These are phyloP conservation scores for Annulohypoxylon nitens DNA, from an alignment of 495 filamentous ascomycete species.

Conservation along the genomic window DNA sequence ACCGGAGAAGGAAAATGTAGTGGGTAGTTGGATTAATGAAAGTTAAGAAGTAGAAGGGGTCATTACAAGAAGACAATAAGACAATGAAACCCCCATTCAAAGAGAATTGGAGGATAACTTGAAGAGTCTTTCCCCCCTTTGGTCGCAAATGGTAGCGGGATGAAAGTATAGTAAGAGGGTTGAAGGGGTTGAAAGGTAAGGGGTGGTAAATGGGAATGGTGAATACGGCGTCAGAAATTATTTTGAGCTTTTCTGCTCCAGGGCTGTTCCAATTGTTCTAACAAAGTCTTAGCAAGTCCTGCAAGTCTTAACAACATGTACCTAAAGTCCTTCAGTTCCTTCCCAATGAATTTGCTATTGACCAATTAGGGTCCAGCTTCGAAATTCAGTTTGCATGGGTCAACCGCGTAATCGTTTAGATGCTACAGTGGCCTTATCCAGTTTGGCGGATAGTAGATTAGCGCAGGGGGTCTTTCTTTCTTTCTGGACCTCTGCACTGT, in stretches of 20 bases:
- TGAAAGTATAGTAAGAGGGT: conserved; percentile 14
- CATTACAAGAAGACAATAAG: conserved; percentile 60
- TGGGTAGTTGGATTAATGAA: conserved; percentile 56
- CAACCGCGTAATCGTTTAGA: conserved; percentile 41
- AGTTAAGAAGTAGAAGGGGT: conserved; percentile 59
- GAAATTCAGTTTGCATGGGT: conserved; percentile 37
- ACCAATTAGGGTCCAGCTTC: conserved; percentile 7
- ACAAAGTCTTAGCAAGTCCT: not conserved
- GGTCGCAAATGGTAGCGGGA: conserved; percentile 16
- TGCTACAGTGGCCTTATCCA: conserved; percentile 56
- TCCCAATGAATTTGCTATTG: conserved; percentile 5
- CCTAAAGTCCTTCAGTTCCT: not conserved
- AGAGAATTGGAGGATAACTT: conserved; percentile 45
- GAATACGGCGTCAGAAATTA: conserved; percentile 44
- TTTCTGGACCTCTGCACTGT: not conserved
- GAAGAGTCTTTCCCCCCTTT: conserved; percentile 38
- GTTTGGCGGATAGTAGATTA: conserved; percentile 42
- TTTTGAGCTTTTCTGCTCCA: conserved; percentile 36
- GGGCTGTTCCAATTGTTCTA: not conserved
- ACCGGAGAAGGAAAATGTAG: conserved; percentile 32
- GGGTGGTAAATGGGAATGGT: conserved; percentile 17
- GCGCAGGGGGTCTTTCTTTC: conserved; percentile 30
- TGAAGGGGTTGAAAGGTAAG: conserved; percentile 16
- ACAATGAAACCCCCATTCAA: conserved; percentile 49
- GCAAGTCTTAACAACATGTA: not conserved